Base-by-base conservation (phyloP, 2,329 filamentous ascomycete species). In the Aspergillus neoniger region DNA sequence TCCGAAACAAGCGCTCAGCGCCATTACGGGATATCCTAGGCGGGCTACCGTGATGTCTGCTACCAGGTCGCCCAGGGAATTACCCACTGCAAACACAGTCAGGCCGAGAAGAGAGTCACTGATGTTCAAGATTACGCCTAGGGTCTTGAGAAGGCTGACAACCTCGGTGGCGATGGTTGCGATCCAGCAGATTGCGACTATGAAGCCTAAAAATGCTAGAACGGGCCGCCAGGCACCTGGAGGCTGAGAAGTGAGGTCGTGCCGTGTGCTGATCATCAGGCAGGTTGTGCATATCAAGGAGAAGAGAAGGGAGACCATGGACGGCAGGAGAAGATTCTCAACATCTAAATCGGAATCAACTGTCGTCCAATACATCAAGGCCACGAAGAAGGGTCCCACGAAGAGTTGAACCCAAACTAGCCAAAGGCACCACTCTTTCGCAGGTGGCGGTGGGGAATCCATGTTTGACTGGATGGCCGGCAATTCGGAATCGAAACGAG, bases 11-110 rank as follows among this genome's bases (percentile, higher is more conserved):
- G 95, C 95, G 36, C 91, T 93, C 43, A 90, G 79, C 0, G 95
- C 95, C 95, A 99, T 99, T 64, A 99, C 92, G 0, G 95, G 95
- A 76, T 93, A 97, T 2, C 95, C 95, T 2, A 99, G 86, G 36
- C 91, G 87, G 4, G 95, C 95, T 39, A 99, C 91, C 0, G 95
- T 99, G 57, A 98, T 91, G 73, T 99, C 91, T 15, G 95, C 94
- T 9, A 99, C 92, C 15, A 99, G 82, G 70, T 99, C 95, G 39
- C 95, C 94, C 8, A 98, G 83, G 8, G 91, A 96, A 77, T 99
- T 99, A 28, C 95, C 95, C 36, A 97, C 92, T 2, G 95, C 95
- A 74, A 99, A 99, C 57, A 99, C 89, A 15, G 95, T 99, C 55
- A 99, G 84, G 1, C 95, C 95, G 10, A 99, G 84, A 64, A 99